Percentiles rank a stretch among this genome's conserved stretches.
phyloP scores from a whole-genome alignment of 2,329 filamentous ascomycete genomes.

The Harringtonia lauricola region DNA sequence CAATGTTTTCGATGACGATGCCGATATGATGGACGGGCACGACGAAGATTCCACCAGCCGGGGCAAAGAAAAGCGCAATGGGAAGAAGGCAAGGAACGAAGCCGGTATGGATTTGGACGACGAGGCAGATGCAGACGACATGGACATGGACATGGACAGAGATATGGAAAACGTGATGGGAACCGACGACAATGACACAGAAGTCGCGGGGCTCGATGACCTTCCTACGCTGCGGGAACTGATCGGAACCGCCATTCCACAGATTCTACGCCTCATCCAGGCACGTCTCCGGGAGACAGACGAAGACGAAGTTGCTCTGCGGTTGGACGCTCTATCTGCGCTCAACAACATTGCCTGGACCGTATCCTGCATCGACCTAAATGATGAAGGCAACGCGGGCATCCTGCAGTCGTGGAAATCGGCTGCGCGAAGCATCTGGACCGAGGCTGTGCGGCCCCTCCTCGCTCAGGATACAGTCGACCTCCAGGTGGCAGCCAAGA shows the following conservation, averaged over 20 bases:
- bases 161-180: slow-evolving; percentile 57
- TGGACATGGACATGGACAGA: slow-evolving; percentile 17
- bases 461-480: slow-evolving; percentile 51
- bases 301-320: slow-evolving; percentile 30
- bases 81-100: slow-evolving; percentile 22
- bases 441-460: slow-evolving; percentile 41
- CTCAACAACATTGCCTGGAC: slow-evolving; percentile 61
- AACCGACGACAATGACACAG: slow-evolving; percentile 26
- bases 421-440: slow-evolving; percentile 45
- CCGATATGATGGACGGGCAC: slow-evolving; percentile 43
- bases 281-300: slow-evolving; percentile 18
- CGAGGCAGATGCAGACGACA: slow-evolving; percentile 19
- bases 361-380: slow-evolving; percentile 49
- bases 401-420: slow-evolving; percentile 44
- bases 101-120: slow-evolving; percentile 20
- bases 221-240: slow-evolving; percentile 41
- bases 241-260: slow-evolving; percentile 32
- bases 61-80: slow-evolving; percentile 18
- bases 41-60: slow-evolving; percentile 22
- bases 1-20: too few species aligned
- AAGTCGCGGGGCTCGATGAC: slow-evolving; percentile 35
- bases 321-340: slow-evolving; percentile 43
- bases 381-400: slow-evolving; percentile 37
- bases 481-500: slow-evolving; percentile 47
- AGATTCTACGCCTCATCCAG: slow-evolving; percentile 35